A percentile compares a stretch with the other conserved stretches of the same genome.
Conservation (phyloP, 202 grass and related monocot genomes). For the Saccharum hybrid region DNA sequence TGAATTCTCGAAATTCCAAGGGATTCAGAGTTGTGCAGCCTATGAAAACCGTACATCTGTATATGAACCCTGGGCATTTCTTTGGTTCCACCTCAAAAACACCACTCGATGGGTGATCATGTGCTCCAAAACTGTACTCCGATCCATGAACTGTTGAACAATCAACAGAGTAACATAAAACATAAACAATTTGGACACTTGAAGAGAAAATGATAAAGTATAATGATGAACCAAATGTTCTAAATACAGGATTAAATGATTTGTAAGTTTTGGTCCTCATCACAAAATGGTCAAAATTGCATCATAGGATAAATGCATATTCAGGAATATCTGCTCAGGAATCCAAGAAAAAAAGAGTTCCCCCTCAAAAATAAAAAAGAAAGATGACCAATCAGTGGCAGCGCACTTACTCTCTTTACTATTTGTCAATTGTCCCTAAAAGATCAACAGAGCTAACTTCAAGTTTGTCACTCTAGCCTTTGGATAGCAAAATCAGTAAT, state of each 20-base stretch:
- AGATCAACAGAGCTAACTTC: background rate
- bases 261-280: constrained; percentile 5
- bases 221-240: constrained; percentile 20
- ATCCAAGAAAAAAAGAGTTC: background rate
- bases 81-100: constrained; percentile 98
- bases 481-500: constrained; percentile 20
- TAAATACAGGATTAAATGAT: background rate
- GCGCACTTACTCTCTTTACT: constrained; percentile 8
- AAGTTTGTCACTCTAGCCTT: constrained; percentile 9
- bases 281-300: constrained; percentile 8
- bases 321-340: background rate
- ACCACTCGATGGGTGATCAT: constrained; percentile 78
- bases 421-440: background rate
- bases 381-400: background rate
- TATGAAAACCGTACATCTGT: constrained; percentile 79
- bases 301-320: constrained; percentile 16
- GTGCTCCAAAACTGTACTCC: constrained; percentile 93
- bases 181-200: constrained; percentile 38
- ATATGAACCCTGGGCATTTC: constrained; percentile 81
- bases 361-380: background rate
- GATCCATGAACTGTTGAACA: constrained; percentile 74
- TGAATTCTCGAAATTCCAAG: constrained; percentile 70
- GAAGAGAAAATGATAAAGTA: constrained; percentile 11
- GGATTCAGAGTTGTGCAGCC: constrained; percentile 62
- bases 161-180: constrained; percentile 33